Conservation (phyloP, 2,329 filamentous ascomycete genomes). For the Pseudogymnoascus sp. region DNA sequence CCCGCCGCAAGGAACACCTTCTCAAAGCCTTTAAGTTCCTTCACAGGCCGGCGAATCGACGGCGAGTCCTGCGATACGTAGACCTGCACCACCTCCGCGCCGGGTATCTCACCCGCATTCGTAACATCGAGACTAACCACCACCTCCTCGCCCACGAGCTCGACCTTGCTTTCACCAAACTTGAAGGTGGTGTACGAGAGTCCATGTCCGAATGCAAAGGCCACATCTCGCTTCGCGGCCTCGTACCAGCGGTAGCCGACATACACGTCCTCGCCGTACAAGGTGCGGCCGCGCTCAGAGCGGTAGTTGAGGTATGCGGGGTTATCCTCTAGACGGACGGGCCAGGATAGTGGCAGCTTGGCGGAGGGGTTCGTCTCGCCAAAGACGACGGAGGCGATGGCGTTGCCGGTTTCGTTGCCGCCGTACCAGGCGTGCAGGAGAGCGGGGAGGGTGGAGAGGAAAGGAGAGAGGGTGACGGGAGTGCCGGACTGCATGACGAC, state of each 20-base stretch:
- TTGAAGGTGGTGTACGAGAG: slow-evolving; percentile 68
- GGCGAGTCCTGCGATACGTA: slow-evolving; percentile 25
- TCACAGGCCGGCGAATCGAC: slow-evolving; percentile 31
- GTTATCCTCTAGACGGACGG: slow-evolving; percentile 58
- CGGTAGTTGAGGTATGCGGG: slow-evolving; percentile 70
- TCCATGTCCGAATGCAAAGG: slow-evolving; percentile 75
- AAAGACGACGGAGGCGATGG: slow-evolving; percentile 69
- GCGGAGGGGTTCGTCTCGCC: slow-evolving; percentile 67
- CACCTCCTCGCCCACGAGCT: slow-evolving; percentile 38
- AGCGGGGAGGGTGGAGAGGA: slow-evolving; percentile 46
- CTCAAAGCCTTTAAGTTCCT: slow-evolving; percentile 38
- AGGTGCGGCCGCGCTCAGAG: slow-evolving; percentile 59
- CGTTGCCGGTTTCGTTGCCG: slow-evolving; percentile 78
- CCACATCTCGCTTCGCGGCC: slow-evolving; percentile 52
- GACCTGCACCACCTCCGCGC: slow-evolving; percentile 28
- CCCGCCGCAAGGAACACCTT: slow-evolving; percentile 35
- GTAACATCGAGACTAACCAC: slow-evolving; percentile 44
- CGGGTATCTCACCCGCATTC: slow-evolving; percentile 21
- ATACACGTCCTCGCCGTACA: slow-evolving; percentile 76
- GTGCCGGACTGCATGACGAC: slow-evolving; percentile 74
- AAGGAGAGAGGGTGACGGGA: slow-evolving; percentile 60
- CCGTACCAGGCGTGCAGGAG: slow-evolving; percentile 77
- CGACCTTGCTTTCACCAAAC: slow-evolving; percentile 43
- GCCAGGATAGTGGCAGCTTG: slow-evolving; percentile 69
- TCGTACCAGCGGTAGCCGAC: slow-evolving; percentile 78